A percentile compares a stretch with the other conserved stretches of the same genome.
phyloP scores from a whole-genome alignment of 2,329 filamentous ascomycete genomes.

The Diplodia seriata region DNA sequence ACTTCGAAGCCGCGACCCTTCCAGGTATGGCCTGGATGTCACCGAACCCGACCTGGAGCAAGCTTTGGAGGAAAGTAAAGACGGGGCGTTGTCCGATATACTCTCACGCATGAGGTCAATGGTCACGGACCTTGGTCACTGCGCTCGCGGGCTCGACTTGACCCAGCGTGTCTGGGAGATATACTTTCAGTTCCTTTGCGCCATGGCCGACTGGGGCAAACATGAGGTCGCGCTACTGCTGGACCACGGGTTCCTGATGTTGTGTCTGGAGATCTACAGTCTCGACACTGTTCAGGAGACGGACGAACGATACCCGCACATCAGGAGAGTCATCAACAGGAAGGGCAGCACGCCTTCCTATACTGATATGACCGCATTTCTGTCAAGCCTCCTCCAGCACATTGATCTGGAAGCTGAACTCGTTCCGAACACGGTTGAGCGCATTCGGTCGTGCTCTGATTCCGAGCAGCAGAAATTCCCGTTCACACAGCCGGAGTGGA shows the following conservation, averaged over 20 bases:
- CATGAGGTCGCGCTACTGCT: conserved; percentile 22
- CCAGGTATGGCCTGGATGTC: conserved; percentile 16
- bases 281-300: background rate
- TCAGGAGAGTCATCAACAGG: conserved; percentile 36
- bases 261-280: conserved; percentile 18
- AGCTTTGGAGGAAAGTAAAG: conserved; percentile 1
- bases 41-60: conserved; percentile 16
- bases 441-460: conserved; percentile 37
- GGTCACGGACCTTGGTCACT: conserved; percentile 1
- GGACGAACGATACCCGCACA: conserved; percentile 31
- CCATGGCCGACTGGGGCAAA: conserved; percentile 1
- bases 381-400: background rate
- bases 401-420: conserved; percentile 39
- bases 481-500: conserved; percentile 39
- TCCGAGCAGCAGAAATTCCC: conserved; percentile 41
- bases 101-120: background rate
- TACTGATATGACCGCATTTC: background rate
- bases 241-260: conserved; percentile 21
- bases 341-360: conserved; percentile 37
- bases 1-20: conserved; percentile 18
- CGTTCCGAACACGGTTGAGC: conserved; percentile 34
- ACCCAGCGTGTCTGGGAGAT: conserved; percentile 25
- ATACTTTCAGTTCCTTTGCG: conserved; percentile 22
- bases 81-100: conserved; percentile 11
- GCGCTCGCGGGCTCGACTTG: conserved; percentile 18